These are phyloP conservation scores for Ophiostoma triangulosporum DNA, from an alignment of 2,329 filamentous ascomycete genomes.

Conservation along the genomic window DNA sequence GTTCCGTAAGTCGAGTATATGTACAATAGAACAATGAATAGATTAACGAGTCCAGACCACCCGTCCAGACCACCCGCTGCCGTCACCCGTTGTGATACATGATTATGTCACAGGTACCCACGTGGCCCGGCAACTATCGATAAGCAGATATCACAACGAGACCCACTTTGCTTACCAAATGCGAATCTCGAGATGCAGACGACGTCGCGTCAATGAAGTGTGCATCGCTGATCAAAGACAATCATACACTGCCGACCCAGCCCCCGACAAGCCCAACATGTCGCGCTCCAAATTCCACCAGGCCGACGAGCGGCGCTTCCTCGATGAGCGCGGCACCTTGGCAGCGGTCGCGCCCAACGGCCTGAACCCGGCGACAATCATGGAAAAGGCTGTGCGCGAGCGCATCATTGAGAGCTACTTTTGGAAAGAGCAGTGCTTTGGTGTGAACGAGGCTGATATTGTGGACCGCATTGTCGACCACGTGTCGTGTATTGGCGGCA, in stretches of 20 bases:
- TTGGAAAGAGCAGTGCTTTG: constrained; percentile 98
- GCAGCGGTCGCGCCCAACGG: constrained; percentile 68
- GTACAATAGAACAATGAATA: too few species aligned
- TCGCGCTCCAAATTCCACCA: constrained; percentile 33
- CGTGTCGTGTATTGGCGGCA: constrained; percentile 75
- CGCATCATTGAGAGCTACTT: constrained; percentile 93
- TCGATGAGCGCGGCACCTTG: constrained; percentile 79
- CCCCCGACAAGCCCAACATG: not conserved
- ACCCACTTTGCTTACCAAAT: constrained; percentile 3
- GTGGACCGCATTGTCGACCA: constrained; percentile 80
- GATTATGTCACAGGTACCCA: constrained; percentile 3
- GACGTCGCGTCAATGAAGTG: too few species aligned
- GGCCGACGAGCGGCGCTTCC: constrained; percentile 68
- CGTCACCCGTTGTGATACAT: too few species aligned
- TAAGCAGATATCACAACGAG: constrained; percentile 3
- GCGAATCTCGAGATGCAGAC: not conserved
- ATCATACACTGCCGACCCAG: not conserved
- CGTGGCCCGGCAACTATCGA: constrained; percentile 16
- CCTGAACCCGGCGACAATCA: constrained; percentile 85
- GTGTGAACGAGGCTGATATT: constrained; percentile 69
- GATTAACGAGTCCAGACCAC: too few species aligned
- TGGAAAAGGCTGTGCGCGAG: constrained; percentile 91
- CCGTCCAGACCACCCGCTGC: too few species aligned
- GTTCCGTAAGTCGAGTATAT: too few species aligned
- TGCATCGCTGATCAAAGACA: too few species aligned